Conservation (phyloP, 2,329 filamentous ascomycete genomes). For the Sphaceloma murrayae region DNA sequence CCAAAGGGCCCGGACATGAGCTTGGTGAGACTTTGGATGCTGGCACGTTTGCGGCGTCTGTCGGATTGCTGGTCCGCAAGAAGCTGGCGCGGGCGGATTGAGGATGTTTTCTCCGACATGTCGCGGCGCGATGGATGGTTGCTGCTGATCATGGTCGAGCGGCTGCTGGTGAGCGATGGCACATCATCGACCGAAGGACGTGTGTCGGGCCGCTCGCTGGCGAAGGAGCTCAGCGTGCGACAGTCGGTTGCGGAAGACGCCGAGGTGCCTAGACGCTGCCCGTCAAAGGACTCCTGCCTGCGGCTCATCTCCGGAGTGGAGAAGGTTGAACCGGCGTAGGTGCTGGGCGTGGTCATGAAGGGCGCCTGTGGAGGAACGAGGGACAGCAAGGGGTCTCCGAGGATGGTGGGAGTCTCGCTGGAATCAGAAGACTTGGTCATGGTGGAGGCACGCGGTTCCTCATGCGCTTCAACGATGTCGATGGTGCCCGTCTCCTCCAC, state of each 20-base stretch:
- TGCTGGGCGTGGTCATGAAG: constrained; percentile 55
- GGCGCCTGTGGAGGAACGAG: constrained; percentile 35
- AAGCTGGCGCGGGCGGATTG: constrained; percentile 11
- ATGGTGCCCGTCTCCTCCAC: constrained; percentile 31
- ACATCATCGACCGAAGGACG: constrained; percentile 65
- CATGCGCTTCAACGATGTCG: constrained; percentile 38
- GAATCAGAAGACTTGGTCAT: constrained; percentile 43
- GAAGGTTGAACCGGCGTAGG: constrained; percentile 47
- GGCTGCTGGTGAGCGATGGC: constrained; percentile 64
- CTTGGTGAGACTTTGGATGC: constrained; percentile 65
- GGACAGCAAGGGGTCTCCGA: constrained; percentile 27
- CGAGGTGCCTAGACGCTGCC: constrained; percentile 62
- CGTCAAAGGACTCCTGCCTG: constrained; percentile 58
- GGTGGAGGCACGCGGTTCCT: constrained; percentile 41
- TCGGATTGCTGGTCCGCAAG: constrained; percentile 24
- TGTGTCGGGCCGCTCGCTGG: constrained; percentile 63
- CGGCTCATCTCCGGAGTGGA: constrained; percentile 56
- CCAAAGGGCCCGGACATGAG: constrained; percentile 66
- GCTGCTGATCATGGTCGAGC: constrained; percentile 63
- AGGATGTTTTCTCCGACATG: constrained; percentile 20
- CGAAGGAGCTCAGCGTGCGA: constrained; percentile 58
- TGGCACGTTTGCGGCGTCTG: constrained; percentile 62
- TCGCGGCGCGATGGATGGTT: constrained; percentile 44
- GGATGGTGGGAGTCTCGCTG: constrained; percentile 32
- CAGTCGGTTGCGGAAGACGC: constrained; percentile 65